Evolutionary conservation across 23 red algal genomes (phyloP), one percentile per base, ranked within the genome.

Genomic region (Gracilaria gracilis): DNA sequence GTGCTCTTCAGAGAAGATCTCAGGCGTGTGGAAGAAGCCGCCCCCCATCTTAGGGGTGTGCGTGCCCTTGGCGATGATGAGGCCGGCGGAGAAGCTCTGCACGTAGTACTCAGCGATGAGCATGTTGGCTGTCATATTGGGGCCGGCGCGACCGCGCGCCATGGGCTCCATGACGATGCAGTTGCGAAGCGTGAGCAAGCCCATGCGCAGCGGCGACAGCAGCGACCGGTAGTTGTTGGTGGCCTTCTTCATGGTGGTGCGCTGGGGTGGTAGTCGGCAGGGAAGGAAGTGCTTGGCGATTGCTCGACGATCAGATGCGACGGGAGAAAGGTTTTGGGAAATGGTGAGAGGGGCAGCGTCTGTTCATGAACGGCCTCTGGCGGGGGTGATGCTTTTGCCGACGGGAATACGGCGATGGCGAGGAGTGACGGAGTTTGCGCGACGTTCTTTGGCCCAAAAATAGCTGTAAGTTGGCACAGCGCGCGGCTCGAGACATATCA

Each of bases 101-200:
- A 84, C 77, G 72, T 97, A 97, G 61, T 97, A 97, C 23, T 84
- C 82, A 46, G 88, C 89, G 48, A 92, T 97, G 7, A 97, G 61
- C 21, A 34, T 29, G 69, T 75, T 92, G 13, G 89, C 79, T 8
- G 29, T 92, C 9, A 61, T 20, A 0, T 49, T 74, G 9, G 23
- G 31, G 58, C 49, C 48, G 49, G 81, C 81, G 46, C 95, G 86
- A 2, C 79, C 88, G 40, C 95, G 88, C 4, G 95, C 83, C 80
- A 97, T 87, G 27, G 95, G 95, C 0, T 89, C 83, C 89, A 97
- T 84, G 62, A 93, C 83, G 84, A 97, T 79, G 79, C 95, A 86
- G 61, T 93, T 97, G 21, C 42, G 55, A 1, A 96, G 54, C 1
- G 36, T 62, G 57, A 96, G 87, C 8, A 34, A 46, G 36, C 67